Evolutionary conservation across 2,329 filamentous ascomycete genomes (phyloP), one percentile per base, ranked within the genome.

Genomic region (Fusarium buxicola): DNA sequence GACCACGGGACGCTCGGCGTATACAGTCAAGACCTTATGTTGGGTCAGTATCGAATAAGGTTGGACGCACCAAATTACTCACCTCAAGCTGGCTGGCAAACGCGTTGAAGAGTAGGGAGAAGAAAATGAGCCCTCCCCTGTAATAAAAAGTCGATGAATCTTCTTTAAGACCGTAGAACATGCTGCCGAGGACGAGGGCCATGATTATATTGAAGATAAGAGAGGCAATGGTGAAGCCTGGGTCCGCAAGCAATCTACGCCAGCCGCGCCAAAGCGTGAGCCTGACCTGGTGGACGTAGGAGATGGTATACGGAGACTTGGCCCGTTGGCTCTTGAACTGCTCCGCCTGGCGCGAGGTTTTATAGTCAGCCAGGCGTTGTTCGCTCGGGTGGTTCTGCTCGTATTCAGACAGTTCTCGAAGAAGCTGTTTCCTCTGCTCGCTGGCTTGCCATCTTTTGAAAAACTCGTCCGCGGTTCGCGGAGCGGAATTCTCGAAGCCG

Each of bases 61-160:
- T 24, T 7, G 4, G 2, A 9, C 8, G 28, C 1, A 9, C 1
- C 2, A 5, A 4, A 7, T 13, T 18, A 4, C 43, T 12, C 54
- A 74, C 72, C 77, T 76, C 74, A 0, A 76, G 66, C 5, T 72
- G 65, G 45, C 73, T 73, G 0, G 66, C 60, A 24, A 86, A 76
- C 3, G 82, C 82, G 60, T 85, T 86, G 51, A 85, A 77, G 2
- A 86, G 64, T 24, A 85, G 69, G 2, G 81, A 78, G 53, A 85
- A 80, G 71, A 86, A 86, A 3, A 86, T 71, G 2, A 82, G 69
- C 1, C 79, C 77, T 5, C 81, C 82, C 16, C 80, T 77, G 4
- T 79, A 75, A 48, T 80, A 80, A 55, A 86, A 83, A 1, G 76
- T 78, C 1, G 72, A 73, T 0, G 81, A 80, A n/a, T 77, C 77